Base-by-base conservation (phyloP, 768 basidiomycete genomes). In the Galerina marginata region DNA sequence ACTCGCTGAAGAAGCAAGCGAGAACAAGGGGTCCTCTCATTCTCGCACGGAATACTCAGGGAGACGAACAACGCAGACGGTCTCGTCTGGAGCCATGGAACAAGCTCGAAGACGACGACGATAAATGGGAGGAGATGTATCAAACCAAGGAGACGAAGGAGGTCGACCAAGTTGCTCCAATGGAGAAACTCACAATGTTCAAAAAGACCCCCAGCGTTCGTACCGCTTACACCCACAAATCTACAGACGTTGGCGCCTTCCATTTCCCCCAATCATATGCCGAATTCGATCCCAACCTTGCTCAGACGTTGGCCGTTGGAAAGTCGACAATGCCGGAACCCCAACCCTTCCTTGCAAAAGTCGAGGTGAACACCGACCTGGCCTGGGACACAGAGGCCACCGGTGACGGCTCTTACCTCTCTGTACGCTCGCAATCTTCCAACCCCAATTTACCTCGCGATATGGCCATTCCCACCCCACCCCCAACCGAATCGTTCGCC, bases 111-210 rank as follows among this genome's bases (percentile, higher is more conserved):
- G 85, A 86, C 15, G 77, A 72, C 6, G 81, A 79, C 7, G 81
- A 81, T 65, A 78, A 73, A 57, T 78, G 77, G 80, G 80, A 82
- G 55, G 80, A 75, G n/a, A 75, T 68, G 57, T 73, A 74, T 59
- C 74, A 79, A 56, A 76, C 78, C 14, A 66, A 65, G 50, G 70
- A 68, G 44, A 59, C 62, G 57, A 79, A 77, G 62, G 80, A 84
- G 61, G 72, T 74, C 10, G 79, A 75, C 43, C 72, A 74, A 47
- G 75, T 83, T 6, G 79, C 77, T 2, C 79, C 86, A 33, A 84
- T 85, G 81, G 83, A 86, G 69, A 84, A 83, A 65, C 81, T 88
- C 56, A 86, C 81, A 39, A 86, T 88, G 86, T 88, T 90, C 77
- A 85, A 87, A 73, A 86, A 84, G 67, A 79, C 84, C 0, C 81